These are phyloP conservation scores for Coniochaeta sp. DNA, from an alignment of 2,329 filamentous ascomycete genomes.

Conservation along the genomic window DNA sequence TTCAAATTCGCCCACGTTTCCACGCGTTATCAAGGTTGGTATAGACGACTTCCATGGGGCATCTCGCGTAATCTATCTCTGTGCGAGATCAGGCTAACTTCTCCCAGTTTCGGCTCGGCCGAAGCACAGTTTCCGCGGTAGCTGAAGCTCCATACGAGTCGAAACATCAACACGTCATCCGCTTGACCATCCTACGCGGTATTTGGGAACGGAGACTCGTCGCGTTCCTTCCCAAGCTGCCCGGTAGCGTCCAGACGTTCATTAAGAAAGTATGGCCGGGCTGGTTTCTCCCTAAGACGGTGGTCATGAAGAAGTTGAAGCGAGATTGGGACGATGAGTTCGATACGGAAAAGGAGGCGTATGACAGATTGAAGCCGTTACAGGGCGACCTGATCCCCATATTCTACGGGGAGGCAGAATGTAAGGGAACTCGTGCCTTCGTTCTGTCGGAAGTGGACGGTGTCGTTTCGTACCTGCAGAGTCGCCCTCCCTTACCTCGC, in stretches of 20 bases:
- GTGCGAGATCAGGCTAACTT: not conserved
- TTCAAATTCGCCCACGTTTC: not conserved
- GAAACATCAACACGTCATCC: not conserved
- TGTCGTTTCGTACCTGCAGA: conserved; percentile 1
- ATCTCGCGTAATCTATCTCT: not conserved
- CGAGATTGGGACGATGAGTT: conserved; percentile 17
- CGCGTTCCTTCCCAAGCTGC: not conserved
- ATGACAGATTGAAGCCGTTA: conserved; percentile 11
- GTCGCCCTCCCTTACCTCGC: not conserved
- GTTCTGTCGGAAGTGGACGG: conserved; percentile 14
- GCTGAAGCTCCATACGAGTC: not conserved
- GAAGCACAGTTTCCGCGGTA: not conserved
- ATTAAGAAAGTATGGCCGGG: not conserved
- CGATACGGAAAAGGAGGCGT: conserved; percentile 13
- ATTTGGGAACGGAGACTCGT: not conserved
- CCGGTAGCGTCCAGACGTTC: not conserved
- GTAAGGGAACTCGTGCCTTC: conserved; percentile 12
- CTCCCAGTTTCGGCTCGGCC: not conserved
- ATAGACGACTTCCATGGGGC: not conserved
- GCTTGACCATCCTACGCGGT: not conserved
- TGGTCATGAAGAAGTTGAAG: conserved; percentile 13
- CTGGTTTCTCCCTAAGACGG: not conserved
- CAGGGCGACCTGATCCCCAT: conserved; percentile 16
- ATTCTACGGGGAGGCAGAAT: conserved; percentile 12
- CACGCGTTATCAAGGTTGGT: not conserved